phyloP scores from a whole-genome alignment of 345 rosid genomes.

The Eucalyptus caleyi region DNA sequence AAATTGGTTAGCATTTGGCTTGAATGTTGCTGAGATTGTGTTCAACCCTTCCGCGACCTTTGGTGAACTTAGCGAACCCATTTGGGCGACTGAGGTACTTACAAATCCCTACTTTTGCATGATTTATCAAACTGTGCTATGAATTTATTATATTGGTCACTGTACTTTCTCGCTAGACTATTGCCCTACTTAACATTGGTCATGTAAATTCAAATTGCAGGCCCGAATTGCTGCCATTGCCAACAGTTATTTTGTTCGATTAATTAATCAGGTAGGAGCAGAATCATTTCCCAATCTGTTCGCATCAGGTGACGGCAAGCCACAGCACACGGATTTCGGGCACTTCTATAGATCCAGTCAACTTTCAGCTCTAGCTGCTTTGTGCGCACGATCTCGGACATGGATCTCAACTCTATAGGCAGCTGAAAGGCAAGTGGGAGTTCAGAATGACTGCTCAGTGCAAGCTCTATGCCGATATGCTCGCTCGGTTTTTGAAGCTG shows the following conservation, averaged over 20 bases:
- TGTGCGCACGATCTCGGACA: slow-evolving; percentile 71
- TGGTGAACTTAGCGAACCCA: slow-evolving; percentile 90
- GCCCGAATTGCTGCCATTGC: slow-evolving; percentile 92
- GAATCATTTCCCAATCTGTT: slow-evolving; percentile 72
- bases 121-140: neutral
- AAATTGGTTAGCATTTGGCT: slow-evolving; percentile 93
- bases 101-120: neutral
- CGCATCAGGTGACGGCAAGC: slow-evolving; percentile 85
- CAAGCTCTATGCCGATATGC: slow-evolving; percentile 2
- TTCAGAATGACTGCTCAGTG: slow-evolving; percentile 77
- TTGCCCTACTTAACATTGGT: neutral
- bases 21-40: slow-evolving; percentile 90
- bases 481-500: too few species aligned
- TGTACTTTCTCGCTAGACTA: neutral
- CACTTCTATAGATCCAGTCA: slow-evolving; percentile 86
- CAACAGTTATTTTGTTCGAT: slow-evolving; percentile 77
- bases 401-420: slow-evolving; percentile 87
- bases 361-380: slow-evolving; percentile 86
- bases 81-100: slow-evolving; percentile 86
- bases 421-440: slow-evolving; percentile 83
- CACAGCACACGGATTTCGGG: slow-evolving; percentile 67
- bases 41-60: slow-evolving; percentile 93
- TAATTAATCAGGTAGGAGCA: slow-evolving; percentile 78
- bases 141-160: neutral
- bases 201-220: slow-evolving; percentile 8